phyloP scores from a whole-genome alignment of 2,329 filamentous ascomycete species.

The Niveomyces coronatus region DNA sequence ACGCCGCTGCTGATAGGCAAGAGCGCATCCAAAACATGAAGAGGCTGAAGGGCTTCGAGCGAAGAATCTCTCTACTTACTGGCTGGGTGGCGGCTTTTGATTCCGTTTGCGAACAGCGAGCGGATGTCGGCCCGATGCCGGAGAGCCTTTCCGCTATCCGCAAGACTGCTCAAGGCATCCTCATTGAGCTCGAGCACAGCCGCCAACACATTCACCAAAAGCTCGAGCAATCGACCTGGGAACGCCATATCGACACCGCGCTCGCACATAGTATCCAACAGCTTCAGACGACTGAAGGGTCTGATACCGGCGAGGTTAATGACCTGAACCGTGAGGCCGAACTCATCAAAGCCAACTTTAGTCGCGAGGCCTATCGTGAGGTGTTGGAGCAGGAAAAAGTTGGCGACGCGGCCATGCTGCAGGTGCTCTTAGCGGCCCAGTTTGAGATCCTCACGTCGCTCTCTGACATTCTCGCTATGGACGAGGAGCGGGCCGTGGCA shows the following conservation, averaged over 20 bases:
- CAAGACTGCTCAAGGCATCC: conserved; percentile 79
- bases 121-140: conserved; percentile 55
- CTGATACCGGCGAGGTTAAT: conserved; percentile 52
- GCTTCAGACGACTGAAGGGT: conserved; percentile 46
- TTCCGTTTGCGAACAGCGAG: conserved; percentile 58
- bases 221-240: conserved; percentile 74
- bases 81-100: conserved; percentile 93
- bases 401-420: conserved; percentile 67
- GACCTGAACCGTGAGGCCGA: conserved; percentile 74
- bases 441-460: conserved; percentile 85
- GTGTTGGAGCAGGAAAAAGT: conserved; percentile 77
- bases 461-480: conserved; percentile 71
- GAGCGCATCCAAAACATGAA: conserved; percentile 74
- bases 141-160: conserved; percentile 63
- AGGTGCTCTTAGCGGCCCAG: conserved; percentile 77
- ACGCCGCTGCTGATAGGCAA: conserved; percentile 64
- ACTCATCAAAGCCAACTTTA: conserved; percentile 71
- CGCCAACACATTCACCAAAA: conserved; percentile 84
- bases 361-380: conserved; percentile 65
- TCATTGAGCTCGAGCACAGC: conserved; percentile 81
- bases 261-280: conserved; percentile 76
- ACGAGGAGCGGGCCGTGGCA: conserved; percentile 69
- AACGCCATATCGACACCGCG: conserved; percentile 76
- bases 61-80: conserved; percentile 75
- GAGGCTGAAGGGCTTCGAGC: conserved; percentile 71